These are phyloP conservation scores for Plasmopara muralis DNA, from an alignment of 352 stramenopile genomes.

Conservation along the genomic window DNA sequence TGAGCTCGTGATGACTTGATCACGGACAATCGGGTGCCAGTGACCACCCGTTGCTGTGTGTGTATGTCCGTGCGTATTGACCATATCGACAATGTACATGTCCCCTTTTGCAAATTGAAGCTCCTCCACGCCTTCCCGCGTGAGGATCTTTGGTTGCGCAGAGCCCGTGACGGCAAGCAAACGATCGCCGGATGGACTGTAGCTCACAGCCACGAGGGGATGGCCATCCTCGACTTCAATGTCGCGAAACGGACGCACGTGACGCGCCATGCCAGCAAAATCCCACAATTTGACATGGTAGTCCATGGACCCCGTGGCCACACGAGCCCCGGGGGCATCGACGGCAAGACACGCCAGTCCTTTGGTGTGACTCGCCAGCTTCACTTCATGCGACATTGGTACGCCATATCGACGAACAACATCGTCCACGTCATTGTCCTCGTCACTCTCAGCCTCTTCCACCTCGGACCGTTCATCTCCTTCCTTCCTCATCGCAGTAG, in stretches of 20 bases:
- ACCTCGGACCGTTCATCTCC: background rate
- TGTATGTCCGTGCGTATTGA: slow-evolving; percentile 76
- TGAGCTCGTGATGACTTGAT: slow-evolving; percentile 78
- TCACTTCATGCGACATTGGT: slow-evolving; percentile 65
- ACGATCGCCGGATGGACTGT: slow-evolving; percentile 72
- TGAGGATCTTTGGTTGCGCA: slow-evolving; percentile 71
- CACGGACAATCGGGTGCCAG: slow-evolving; percentile 61
- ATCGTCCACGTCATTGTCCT: slow-evolving; percentile 38
- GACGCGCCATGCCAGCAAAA: slow-evolving; percentile 78
- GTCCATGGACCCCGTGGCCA: slow-evolving; percentile 76
- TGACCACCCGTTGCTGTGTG: slow-evolving; percentile 57
- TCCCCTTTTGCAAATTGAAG: slow-evolving; percentile 77
- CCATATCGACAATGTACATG: slow-evolving; percentile 86
- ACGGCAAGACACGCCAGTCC: slow-evolving; percentile 61
- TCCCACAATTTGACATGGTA: slow-evolving; percentile 85
- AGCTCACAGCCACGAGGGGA: slow-evolving; percentile 67
- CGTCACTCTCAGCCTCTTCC: background rate
- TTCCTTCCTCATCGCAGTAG: slow-evolving; percentile 3
- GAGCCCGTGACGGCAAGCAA: slow-evolving; percentile 62
- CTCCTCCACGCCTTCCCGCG: slow-evolving; percentile 71
- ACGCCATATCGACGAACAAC: slow-evolving; percentile 60
- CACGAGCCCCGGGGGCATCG: slow-evolving; percentile 53
- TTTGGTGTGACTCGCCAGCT: slow-evolving; percentile 51
- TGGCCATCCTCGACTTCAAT: slow-evolving; percentile 78
- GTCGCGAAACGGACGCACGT: slow-evolving; percentile 73